Conservation (phyloP, 2,329 filamentous ascomycete species). For the Fusarium tanahbumbuense region DNA sequence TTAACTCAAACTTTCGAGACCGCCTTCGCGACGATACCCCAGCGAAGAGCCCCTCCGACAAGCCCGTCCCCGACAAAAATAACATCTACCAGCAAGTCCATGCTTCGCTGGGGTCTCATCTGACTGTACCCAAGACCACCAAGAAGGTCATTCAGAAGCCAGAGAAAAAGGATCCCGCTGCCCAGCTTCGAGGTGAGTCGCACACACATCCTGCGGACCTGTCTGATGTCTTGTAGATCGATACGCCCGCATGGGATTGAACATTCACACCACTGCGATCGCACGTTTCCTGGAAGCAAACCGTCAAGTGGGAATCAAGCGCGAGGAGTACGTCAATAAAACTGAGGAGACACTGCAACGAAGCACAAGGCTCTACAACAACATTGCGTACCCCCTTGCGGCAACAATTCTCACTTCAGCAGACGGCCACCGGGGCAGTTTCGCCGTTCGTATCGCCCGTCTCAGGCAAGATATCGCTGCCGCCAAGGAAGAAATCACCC, state of each 20-base stretch:
- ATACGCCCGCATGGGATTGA: constrained; percentile 40
- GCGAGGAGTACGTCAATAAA: constrained; percentile 17
- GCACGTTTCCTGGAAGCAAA: constrained; percentile 41
- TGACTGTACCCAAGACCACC: neutral
- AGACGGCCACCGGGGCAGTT: constrained; percentile 39
- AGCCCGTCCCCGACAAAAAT: constrained; percentile 13
- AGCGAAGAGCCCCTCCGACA: constrained; percentile 1
- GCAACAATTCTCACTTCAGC: constrained; percentile 49
- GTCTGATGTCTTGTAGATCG: constrained; percentile 33
- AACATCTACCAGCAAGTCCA: constrained; percentile 45
- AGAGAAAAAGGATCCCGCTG: neutral
- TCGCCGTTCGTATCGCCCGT: constrained; percentile 43
- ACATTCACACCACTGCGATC: constrained; percentile 8
- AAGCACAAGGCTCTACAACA: constrained; percentile 46
- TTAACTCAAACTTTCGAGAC: no score
- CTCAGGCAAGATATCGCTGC: constrained; percentile 38
- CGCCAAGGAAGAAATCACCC: constrained; percentile 43
- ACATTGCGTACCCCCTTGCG: constrained; percentile 49
- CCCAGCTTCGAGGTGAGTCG: constrained; percentile 39
- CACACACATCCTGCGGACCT: fast-evolving
- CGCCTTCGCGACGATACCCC: constrained; percentile 41
- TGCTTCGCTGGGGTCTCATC: constrained; percentile 26
- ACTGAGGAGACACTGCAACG: constrained; percentile 13
- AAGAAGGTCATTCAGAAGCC: neutral
- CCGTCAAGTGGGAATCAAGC: constrained; percentile 35